Base-by-base conservation (phyloP, 2,329 filamentous ascomycete genomes). In the Volutella citrinella region DNA sequence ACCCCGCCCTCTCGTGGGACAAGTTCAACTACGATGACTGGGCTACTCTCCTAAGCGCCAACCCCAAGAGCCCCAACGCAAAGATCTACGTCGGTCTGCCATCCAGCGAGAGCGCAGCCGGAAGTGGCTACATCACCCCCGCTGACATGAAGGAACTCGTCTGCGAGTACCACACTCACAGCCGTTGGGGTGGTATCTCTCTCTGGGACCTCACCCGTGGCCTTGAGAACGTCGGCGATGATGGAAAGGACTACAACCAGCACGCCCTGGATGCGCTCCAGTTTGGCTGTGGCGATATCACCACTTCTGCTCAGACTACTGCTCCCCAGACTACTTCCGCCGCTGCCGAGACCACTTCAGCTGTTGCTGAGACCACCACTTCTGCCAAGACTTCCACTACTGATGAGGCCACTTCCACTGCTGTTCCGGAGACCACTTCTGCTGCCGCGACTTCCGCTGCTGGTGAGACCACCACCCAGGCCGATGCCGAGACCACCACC, bases 21-120 rank as follows among this genome's bases (percentile, higher is more conserved):
- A 45, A 46, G 21, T 66, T 70, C 56, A 72, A 69, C 42, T 73
- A 66, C 48, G 49, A 65, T 31, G 49, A 51, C 11, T 73, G 69
- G 69, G 61, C 54, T 29, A 23, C 30, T 0, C 54, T 63, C 18
- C 35, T 72, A 20, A 33, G 45, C 5, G 24, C 37, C 5, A 65
- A 60, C 22, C 40, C 55, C 4, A 45, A 49, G 36, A 70, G 62
- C 56, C 45, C 59, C 46, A 43, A 55, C 8, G 63, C 69, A 19
- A 69, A 71, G 57, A 51, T 73, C 30, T 71, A 61, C 42, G 54
- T 72, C 30, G 69, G 69, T 20, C 57, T 73, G 12, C 62, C 66
- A 5, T 61, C 58, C 5, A 52, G 52, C 10, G 35, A 27, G 0
- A 48, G 55, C 13, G 61, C 57, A 7, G 36, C 32, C 4, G 48